phyloP scores from a whole-genome alignment of 2,329 filamentous ascomycete genomes.

The Neopestalotiopsis clavispora region DNA sequence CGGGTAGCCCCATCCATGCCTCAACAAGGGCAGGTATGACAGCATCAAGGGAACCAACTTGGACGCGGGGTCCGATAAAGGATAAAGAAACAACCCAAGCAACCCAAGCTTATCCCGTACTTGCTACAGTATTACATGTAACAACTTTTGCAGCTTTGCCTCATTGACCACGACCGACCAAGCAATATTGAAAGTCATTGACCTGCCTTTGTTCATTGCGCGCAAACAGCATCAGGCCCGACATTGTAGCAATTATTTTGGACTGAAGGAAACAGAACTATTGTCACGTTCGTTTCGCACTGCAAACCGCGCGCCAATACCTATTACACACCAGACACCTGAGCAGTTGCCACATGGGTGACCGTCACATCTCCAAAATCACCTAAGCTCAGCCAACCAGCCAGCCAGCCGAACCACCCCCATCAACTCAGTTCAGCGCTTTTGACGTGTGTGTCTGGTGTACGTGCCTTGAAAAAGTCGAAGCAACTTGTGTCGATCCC shows the following conservation, averaged over 20 bases:
- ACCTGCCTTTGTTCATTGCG: background rate
- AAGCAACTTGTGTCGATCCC: background rate
- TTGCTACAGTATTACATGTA: background rate
- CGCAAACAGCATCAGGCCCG: background rate
- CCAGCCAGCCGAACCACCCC: background rate
- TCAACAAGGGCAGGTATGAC: background rate
- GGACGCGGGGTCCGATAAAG: constrained; percentile 8
- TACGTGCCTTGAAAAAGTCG: background rate
- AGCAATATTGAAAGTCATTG: background rate
- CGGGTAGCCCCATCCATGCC: background rate
- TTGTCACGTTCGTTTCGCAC: background rate
- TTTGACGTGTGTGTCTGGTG: background rate
- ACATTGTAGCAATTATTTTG: background rate
- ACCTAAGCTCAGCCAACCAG: background rate
- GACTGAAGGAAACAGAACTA: no score
- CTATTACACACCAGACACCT: no score
- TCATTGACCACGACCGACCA: background rate
- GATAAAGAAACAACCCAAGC: background rate
- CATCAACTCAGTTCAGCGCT: background rate
- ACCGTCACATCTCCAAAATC: background rate
- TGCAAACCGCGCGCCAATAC: background rate
- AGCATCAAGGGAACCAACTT: background rate
- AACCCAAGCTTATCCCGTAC: background rate
- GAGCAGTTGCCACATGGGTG: background rate
- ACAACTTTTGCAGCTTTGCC: background rate